Base-by-base conservation (phyloP, 2,329 filamentous ascomycete species). In the Trichophyton schoenleinii region DNA sequence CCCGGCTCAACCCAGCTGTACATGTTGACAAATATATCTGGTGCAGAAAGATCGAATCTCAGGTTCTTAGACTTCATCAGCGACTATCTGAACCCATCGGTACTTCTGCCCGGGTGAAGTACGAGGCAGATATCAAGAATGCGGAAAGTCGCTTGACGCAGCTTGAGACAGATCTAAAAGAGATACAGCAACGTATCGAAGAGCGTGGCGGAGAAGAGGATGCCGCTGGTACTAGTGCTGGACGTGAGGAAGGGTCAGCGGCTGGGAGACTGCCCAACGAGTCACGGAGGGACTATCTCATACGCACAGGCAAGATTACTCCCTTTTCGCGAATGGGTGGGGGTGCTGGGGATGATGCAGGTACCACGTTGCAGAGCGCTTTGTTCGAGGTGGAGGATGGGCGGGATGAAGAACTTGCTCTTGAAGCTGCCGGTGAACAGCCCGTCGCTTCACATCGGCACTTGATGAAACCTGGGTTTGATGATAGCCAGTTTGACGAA, bases 301-400 rank as follows among this genome's bases (percentile, higher is more conserved):
- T 99, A 57, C 85, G 94, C 31, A 99, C 92, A 0, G 94, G 94
- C 64, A 97, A 97, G 75, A 97, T 99, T 67, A 99, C 94, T 0
- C 94, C 94, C 0, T 99, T 99, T 69, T 88, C 91, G 6, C 88
- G 87, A 65, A 82, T 95, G 67, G 84, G 84, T 28, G 80, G 83
- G 13, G 80, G 85, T 1, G 55, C 20, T 18, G 44, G 59, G 15
- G 60, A 57, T 25, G 28, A 38, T 20, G 79, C 69, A 25, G 87
- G 87, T 1, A 58, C 34, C 9, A 86, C 86, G 63, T 78, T 96
- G 15, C 87, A 87, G 9, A 86, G 91, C 68, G 87, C 86, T 1
- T 81, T 96, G 62, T 77, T 91, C 13, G 89, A 95, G 70, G 90
- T 88, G 0, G 91, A 96, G 70, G 87, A 90, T 62, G 88, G 80